Base-by-base conservation (phyloP, 257 asterid species). In the Solanum habrochaites region DNA sequence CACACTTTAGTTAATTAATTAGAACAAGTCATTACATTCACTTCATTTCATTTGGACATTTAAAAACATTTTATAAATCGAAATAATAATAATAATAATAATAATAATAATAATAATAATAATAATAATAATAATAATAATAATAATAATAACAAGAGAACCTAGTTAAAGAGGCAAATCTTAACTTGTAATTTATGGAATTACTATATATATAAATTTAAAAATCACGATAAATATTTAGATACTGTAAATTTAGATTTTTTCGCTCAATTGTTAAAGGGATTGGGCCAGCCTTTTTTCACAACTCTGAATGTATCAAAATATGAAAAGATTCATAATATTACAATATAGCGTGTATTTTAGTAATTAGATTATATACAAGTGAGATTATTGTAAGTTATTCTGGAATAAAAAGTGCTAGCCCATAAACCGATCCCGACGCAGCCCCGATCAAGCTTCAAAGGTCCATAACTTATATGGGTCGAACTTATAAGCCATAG, bases 1-100 rank as follows among this genome's bases (percentile, higher is more conserved):
- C 11, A 78, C 8, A 49, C 67, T 80, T 80, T 16, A 4, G 35
- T 32, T 32, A 47, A 23, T 23, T 60, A 23, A 60, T 56, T 45
- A 27, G 42, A 47, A 10, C 27, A 80, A 11, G 40, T 15, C 67
- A 80, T 13, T 9, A 80, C 52, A 80, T 43, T 43, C 66, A 27
- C 84, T 29, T 78, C 42, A 78, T 78, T 60, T 60, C 84, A 78
- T 78, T 25, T 27, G 84, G 58, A 27, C 42, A 9, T 75, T 42
- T 7, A 75, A 75, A 75, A 42, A 42, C 13, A 42, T 7, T n/a
- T 23, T 12, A 56, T 56, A 2, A 40, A n/a, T 42, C 9, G 37
- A 75, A 74, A 8, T 6, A 23, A 10, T 27, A 3, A 70, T n/a
- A n/a, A 16, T 32, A 32, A 4, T 32, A 74, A 8, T 21, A 23